These are phyloP conservation scores for Pelargonium nanum DNA, from an alignment of 345 rosid species.

Conservation along the genomic window DNA sequence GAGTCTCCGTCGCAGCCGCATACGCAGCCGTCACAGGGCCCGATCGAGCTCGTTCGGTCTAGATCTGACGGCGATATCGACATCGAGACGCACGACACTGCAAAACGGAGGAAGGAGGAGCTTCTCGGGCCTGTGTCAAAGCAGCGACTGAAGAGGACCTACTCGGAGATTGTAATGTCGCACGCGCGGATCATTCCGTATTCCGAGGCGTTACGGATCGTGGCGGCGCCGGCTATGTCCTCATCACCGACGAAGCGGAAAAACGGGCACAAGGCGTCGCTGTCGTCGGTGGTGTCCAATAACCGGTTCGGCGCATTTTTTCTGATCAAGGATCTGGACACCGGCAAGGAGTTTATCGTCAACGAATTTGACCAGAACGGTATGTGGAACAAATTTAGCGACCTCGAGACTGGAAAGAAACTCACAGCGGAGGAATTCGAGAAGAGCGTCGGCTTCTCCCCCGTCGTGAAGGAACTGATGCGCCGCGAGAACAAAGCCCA, in stretches of 20 bases:
- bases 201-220: constrained; percentile 29
- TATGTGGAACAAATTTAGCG: constrained; percentile 83
- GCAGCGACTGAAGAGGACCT: constrained; percentile 56
- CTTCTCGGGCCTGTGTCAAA: constrained; percentile 50
- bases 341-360: constrained; percentile 75
- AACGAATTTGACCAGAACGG: constrained; percentile 70
- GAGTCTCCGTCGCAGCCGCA: no score
- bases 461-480: constrained; percentile 83
- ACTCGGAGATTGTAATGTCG: constrained; percentile 39
- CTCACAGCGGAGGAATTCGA: constrained; percentile 90
- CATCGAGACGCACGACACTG: constrained; percentile 16
- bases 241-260: constrained; percentile 1
- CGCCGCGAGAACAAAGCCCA: constrained; percentile 39
- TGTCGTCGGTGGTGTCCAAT: constrained; percentile 26
- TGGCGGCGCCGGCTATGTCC: constrained; percentile 13
- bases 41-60: constrained; percentile 42
- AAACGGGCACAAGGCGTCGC: constrained; percentile 5
- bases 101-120: constrained; percentile 48
- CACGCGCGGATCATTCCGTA: constrained; percentile 15
- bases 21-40: background rate
- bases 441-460: constrained; percentile 68
- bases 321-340: constrained; percentile 81
- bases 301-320: constrained; percentile 46
- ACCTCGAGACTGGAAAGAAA: constrained; percentile 88
- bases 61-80: constrained; percentile 74